Percentiles rank a stretch among this genome's conserved stretches.
These are phyloP conservation scores for Neonectria magnoliae DNA, from an alignment of 2,329 filamentous ascomycete species.

Conservation along the genomic window DNA sequence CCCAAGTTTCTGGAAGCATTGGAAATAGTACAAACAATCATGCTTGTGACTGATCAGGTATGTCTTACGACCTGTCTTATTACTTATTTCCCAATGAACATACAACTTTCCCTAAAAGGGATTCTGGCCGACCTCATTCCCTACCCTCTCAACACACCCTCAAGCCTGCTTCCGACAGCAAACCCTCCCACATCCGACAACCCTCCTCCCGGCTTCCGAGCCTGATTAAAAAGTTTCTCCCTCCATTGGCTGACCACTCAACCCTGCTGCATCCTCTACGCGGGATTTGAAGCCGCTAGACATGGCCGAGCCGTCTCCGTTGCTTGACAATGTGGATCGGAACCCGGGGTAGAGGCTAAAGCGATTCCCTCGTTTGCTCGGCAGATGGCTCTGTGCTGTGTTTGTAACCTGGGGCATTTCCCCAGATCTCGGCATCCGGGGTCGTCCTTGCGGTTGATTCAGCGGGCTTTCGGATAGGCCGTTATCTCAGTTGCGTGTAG, in stretches of 20 bases:
- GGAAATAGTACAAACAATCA: too few species aligned
- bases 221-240: neutral
- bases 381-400: too few species aligned
- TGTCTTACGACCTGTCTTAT: too few species aligned
- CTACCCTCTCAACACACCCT: neutral
- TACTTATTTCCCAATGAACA: too few species aligned
- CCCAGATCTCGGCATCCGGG: constrained; percentile 2
- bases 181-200: neutral
- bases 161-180: constrained; percentile 1
- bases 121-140: too few species aligned
- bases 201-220: neutral
- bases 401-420: neutral
- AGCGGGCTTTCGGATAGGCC: neutral
- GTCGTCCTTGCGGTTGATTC: too few species aligned
- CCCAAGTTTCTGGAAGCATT: too few species aligned
- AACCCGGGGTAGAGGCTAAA: neutral
- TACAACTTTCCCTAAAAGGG: too few species aligned
- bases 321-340: neutral
- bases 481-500: neutral
- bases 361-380: neutral
- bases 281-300: constrained; percentile 2
- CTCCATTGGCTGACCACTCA: neutral
- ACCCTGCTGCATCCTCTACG: neutral
- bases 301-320: neutral
- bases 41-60: too few species aligned